Conservation (phyloP, 192 early-diverging fungal species). For the Martensiomyces pterosporus region DNA sequence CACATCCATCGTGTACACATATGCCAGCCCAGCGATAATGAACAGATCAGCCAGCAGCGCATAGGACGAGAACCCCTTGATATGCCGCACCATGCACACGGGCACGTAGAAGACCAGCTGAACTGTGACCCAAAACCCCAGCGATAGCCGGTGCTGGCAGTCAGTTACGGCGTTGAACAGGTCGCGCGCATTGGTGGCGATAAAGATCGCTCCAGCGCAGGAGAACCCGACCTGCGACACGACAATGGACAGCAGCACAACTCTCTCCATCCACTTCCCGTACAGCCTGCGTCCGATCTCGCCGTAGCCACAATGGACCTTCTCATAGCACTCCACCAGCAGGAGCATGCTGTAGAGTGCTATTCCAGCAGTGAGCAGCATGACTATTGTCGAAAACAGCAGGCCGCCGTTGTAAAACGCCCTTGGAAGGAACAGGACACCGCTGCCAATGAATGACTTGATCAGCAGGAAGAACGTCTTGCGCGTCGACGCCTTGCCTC, state of each 20-base stretch:
- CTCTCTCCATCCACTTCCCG: constrained; percentile 53
- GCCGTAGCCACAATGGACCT: constrained; percentile 56
- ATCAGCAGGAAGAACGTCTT: constrained; percentile 72
- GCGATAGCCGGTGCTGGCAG: constrained; percentile 55
- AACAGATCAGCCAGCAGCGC: constrained; percentile 88
- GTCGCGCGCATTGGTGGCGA: constrained; percentile 77
- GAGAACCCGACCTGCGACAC: constrained; percentile 78
- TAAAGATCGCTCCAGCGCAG: constrained; percentile 82
- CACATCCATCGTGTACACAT: constrained; percentile 77
- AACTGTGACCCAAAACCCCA: constrained; percentile 67
- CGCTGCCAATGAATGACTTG: constrained; percentile 77
- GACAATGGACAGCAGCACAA: constrained; percentile 63
- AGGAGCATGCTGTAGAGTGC: constrained; percentile 62
- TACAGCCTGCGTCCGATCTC: constrained; percentile 61
- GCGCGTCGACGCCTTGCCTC: constrained; percentile 53
- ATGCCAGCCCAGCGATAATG: constrained; percentile 79
- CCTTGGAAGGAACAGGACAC: constrained; percentile 64
- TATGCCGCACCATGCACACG: constrained; percentile 81
- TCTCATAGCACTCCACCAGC: constrained; percentile 56
- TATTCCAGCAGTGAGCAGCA: constrained; percentile 53
- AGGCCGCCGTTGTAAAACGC: constrained; percentile 75
- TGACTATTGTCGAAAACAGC: constrained; percentile 49
- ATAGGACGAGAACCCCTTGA: constrained; percentile 78
- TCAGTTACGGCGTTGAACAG: constrained; percentile 62
- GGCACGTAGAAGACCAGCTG: constrained; percentile 73